Conservation (phyloP, 306 rosid genomes). For the Mimosa bimucronata region DNA sequence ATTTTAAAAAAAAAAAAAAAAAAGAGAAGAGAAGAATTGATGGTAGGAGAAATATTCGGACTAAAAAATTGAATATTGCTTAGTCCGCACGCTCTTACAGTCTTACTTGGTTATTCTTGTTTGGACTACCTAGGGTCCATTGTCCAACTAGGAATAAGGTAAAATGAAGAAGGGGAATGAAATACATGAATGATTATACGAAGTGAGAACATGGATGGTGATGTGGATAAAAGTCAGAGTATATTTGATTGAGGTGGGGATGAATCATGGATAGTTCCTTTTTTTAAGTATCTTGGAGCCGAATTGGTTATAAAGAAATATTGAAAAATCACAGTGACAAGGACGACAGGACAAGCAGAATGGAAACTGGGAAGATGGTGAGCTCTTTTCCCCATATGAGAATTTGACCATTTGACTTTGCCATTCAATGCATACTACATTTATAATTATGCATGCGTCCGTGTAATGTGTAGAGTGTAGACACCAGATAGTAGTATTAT, state of each 20-base stretch:
- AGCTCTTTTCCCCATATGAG: slow-evolving; percentile 13
- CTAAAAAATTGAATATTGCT: background rate
- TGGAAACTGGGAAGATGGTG: background rate
- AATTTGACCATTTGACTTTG: background rate
- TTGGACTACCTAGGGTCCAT: no score
- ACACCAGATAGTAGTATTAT: no score
- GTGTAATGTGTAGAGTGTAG: background rate
- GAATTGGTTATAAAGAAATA: background rate
- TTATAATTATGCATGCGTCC: background rate
- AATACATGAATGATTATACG: no score
- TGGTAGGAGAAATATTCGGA: background rate
- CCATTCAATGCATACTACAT: background rate
- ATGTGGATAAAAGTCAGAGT: background rate
- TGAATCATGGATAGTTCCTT: background rate
- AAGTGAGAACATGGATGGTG: background rate
- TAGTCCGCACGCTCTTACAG: background rate
- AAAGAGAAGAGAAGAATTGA: no score
- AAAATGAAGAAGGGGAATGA: background rate
- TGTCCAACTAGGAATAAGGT: no score
- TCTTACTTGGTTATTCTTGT: no score
- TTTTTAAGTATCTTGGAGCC: background rate
- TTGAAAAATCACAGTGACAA: background rate
- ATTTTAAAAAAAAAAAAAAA: no score
- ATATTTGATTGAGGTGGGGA: background rate
- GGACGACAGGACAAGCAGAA: background rate